These are phyloP conservation scores for Chionographis japonica DNA, from an alignment of 106 monocot genomes.

Conservation along the genomic window DNA sequence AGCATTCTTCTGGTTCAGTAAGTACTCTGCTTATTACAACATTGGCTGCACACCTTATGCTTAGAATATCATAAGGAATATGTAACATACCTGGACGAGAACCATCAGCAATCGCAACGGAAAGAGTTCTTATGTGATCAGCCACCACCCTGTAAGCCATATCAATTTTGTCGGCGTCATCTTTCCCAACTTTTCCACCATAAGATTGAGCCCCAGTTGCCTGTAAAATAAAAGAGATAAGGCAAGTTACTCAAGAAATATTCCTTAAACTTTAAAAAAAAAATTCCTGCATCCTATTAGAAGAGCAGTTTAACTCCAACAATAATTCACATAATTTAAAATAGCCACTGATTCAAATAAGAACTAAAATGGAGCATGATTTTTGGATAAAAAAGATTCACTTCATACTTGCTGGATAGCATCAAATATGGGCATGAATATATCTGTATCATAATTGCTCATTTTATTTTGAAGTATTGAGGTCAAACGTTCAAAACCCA, in stretches of 20 bases:
- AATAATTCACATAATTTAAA: too few species aligned
- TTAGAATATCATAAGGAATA: background rate
- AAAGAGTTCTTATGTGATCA: conserved; percentile 93
- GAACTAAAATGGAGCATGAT: background rate
- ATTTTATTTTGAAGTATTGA: conserved; percentile 89
- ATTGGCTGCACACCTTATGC: too few species aligned
- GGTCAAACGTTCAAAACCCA: conserved; percentile 92
- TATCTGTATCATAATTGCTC: conserved; percentile 98
- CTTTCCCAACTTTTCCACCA: conserved; percentile 67
- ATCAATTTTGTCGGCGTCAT: conserved; percentile 83
- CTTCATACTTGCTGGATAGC: conserved; percentile 71
- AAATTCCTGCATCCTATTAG: background rate
- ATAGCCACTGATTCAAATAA: too few species aligned
- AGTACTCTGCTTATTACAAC: too few species aligned
- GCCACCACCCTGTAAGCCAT: conserved; percentile 95
- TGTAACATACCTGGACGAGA: conserved; percentile 64
- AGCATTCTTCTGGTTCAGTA: too few species aligned
- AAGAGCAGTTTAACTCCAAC: background rate
- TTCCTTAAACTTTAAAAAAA: too few species aligned
- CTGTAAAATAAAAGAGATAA: conserved; percentile 21
- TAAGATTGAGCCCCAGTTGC: conserved; percentile 64
- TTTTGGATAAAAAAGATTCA: background rate
- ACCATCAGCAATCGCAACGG: conserved; percentile 95
- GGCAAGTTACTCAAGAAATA: background rate
- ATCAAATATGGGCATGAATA: conserved; percentile 82